Evolutionary conservation across 352 stramenopile species (phyloP).

Genomic region (Phytophthora palmivora): DNA sequence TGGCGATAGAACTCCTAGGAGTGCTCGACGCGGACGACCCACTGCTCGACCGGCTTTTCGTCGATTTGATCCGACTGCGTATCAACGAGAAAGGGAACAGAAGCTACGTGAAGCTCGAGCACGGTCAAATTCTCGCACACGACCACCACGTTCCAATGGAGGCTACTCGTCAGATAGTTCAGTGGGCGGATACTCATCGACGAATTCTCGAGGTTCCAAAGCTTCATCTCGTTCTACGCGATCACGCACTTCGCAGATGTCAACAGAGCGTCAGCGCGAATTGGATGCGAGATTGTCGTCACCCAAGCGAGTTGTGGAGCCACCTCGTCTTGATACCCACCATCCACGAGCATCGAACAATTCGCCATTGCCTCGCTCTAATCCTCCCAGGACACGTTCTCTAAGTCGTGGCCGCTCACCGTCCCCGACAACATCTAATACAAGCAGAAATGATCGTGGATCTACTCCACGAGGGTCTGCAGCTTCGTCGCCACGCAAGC

Average conservation of each 20-base stretch:
- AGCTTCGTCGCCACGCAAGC: slow-evolving; percentile 18
- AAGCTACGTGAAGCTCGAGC: slow-evolving; percentile 54
- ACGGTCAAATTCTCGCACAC: slow-evolving; percentile 37
- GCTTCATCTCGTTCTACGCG: slow-evolving; percentile 50
- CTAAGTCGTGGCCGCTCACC: slow-evolving; percentile 38
- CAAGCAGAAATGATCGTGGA: background rate
- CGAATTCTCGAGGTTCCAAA: slow-evolving; percentile 59
- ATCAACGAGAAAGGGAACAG: slow-evolving; percentile 78
- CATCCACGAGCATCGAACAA: slow-evolving; percentile 25
- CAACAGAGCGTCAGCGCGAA: slow-evolving; percentile 64
- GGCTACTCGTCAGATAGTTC: slow-evolving; percentile 78
- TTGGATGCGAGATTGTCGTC: slow-evolving; percentile 63
- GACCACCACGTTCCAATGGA: slow-evolving; percentile 26
- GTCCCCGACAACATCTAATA: slow-evolving; percentile 31
- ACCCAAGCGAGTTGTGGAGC: slow-evolving; percentile 43
- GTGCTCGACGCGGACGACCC: slow-evolving; percentile 15
- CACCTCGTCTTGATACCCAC: slow-evolving; percentile 23
- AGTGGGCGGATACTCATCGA: slow-evolving; percentile 70
- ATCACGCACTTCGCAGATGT: slow-evolving; percentile 44
- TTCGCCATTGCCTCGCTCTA: slow-evolving; percentile 35
- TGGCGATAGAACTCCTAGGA: slow-evolving; percentile 9
- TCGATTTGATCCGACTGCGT: slow-evolving; percentile 84
- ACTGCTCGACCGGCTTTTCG: slow-evolving; percentile 47
- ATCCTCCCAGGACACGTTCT: slow-evolving; percentile 11
- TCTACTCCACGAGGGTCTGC: background rate